Evolutionary conservation across 306 rosid genomes (phyloP).

Genomic region (Vigna hirtella): DNA sequence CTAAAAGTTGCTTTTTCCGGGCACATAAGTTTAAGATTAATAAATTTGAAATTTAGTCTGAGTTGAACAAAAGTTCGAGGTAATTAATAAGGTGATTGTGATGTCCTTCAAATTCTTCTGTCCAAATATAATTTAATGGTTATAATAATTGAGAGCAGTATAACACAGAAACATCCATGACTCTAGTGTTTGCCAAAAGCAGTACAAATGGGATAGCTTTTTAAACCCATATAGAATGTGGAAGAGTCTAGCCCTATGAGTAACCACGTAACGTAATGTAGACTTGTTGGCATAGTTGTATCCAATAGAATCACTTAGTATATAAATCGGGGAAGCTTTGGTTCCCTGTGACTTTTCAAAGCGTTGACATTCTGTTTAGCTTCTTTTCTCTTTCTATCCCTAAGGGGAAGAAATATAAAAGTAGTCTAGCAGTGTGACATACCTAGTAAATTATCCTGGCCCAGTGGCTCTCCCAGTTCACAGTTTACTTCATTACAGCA

Average conservation of each 20-base stretch:
- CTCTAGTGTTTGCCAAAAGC: constrained; percentile 2
- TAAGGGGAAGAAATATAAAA: too few species aligned
- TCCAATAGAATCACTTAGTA: neutral
- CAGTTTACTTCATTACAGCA: too few species aligned
- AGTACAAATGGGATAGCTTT: constrained; percentile 4
- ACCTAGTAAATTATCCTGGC: too few species aligned
- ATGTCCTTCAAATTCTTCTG: constrained; percentile 22
- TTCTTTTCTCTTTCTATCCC: too few species aligned
- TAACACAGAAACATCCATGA: neutral
- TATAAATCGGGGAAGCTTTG: too few species aligned
- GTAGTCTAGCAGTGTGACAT: too few species aligned
- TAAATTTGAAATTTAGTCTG: constrained; percentile 13
- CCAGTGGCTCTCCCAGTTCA: too few species aligned
- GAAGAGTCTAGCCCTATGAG: neutral
- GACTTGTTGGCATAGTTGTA: neutral
- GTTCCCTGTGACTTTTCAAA: too few species aligned
- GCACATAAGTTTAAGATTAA: constrained; percentile 9
- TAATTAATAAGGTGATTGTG: neutral
- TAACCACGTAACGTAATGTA: neutral
- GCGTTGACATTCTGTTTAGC: too few species aligned
- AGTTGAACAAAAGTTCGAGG: constrained; percentile 1
- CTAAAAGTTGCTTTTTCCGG: constrained; percentile 20
- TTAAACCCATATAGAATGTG: neutral
- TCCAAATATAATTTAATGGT: constrained; percentile 26
- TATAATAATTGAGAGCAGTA: constrained; percentile 2